These are phyloP conservation scores for Aspergillus cejpii DNA, from an alignment of 2,329 filamentous ascomycete species.

Conservation along the genomic window DNA sequence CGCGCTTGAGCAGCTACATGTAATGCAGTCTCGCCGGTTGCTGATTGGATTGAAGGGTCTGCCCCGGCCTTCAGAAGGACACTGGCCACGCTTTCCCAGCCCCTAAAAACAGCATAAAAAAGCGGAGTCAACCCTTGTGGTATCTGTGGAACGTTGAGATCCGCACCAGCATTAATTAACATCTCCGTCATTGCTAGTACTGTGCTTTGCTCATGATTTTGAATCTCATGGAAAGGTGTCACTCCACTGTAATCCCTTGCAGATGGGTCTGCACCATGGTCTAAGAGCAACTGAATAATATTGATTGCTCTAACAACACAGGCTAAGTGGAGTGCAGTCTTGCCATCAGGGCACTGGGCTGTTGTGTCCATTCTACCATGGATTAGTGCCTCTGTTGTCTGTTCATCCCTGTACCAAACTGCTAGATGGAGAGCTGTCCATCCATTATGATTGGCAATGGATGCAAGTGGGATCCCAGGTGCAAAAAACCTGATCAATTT, in stretches of 20 bases:
- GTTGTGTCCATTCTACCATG: too few relatives aligned
- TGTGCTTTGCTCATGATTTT: too few relatives aligned
- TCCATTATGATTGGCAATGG: too few relatives aligned
- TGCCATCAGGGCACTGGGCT: too few relatives aligned
- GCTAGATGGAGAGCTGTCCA: too few relatives aligned
- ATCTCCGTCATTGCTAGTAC: too few relatives aligned
- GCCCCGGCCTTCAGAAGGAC: neutral
- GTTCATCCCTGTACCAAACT: too few relatives aligned
- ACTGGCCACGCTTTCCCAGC: neutral
- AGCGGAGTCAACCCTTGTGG: neutral
- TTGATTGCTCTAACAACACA: neutral
- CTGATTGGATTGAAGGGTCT: neutral
- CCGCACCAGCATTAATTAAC: neutral
- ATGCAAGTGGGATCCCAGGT: too few relatives aligned
- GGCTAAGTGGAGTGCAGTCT: neutral
- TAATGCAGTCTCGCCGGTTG: neutral
- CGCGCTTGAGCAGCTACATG: neutral
- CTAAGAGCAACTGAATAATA: neutral
- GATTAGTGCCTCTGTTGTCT: too few relatives aligned
- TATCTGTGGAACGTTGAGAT: neutral
- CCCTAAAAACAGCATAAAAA: neutral
- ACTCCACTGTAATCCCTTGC: neutral
- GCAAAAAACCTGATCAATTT: too few relatives aligned
- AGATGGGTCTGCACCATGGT: neutral
- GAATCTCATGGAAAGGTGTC: neutral